Percentiles rank a stretch among this genome's conserved stretches.
Conservation (phyloP, 1,139 yeast species). For the Lodderomyces metapsilosis region DNA sequence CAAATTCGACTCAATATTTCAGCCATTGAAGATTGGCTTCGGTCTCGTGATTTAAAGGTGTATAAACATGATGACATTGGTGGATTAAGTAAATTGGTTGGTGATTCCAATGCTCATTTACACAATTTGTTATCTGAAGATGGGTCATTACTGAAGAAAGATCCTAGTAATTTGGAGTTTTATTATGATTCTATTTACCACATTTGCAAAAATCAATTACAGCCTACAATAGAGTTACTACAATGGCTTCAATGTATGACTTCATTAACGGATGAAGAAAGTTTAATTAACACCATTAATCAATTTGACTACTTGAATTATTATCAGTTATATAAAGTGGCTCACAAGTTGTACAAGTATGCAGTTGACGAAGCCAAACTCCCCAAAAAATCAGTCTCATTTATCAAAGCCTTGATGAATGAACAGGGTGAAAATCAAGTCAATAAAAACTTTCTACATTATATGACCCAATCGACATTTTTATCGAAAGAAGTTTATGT, state of each 20-base stretch:
- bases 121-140: conserved; percentile 25
- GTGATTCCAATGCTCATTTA: conserved; percentile 17
- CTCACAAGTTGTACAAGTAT: conserved; percentile 70
- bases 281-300: conserved; percentile 54
- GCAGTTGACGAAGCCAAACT: conserved; percentile 76
- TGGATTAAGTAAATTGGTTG: conserved; percentile 20
- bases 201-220: conserved; percentile 64
- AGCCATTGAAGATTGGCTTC: conserved; percentile 88
- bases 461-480: conserved; percentile 44
- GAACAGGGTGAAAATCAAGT: conserved; percentile 44
- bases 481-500: conserved; percentile 42
- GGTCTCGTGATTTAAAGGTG: conserved; percentile 68
- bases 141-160: conserved; percentile 13
- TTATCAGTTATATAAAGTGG: conserved; percentile 65
- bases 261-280: conserved; percentile 52
- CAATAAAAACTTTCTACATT: conserved; percentile 31
- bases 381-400: conserved; percentile 44
- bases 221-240: conserved; percentile 73
- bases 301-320: conserved; percentile 64
- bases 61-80: conserved; percentile 41
- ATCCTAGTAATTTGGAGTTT: conserved; percentile 40
- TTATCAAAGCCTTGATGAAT: conserved; percentile 31
- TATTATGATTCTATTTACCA: conserved; percentile 56
- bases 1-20: conserved; percentile 87
- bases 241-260: conserved; percentile 93